Base-by-base conservation (phyloP, 768 basidiomycete species). In the Termitomyces sp. region DNA sequence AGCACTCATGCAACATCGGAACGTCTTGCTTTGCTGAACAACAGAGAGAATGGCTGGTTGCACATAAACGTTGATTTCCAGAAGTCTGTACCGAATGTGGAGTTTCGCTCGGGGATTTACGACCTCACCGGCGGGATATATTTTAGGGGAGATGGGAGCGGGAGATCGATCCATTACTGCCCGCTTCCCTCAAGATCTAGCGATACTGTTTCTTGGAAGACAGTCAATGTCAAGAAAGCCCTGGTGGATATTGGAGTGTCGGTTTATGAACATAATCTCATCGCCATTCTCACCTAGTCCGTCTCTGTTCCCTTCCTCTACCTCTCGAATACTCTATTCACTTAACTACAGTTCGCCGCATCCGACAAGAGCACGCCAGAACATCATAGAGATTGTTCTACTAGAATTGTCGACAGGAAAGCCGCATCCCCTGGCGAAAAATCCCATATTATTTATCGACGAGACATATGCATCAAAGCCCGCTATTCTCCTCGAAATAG, bases 171-270 rank as follows among this genome's bases (percentile, higher is more conserved):
- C 25, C 66, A 74, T 42, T 76, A 69, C 49, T 54, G 70, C 25
- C 52, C 49, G 12, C 65, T 78, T 0, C 76, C 77, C 3, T 67
- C 62, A 19, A 56, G 37, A 23, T 54, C 61, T 3, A 60, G 56
- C 11, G 67, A 73, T 28, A 54, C 60, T 8, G 28, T 62, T 1
- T 49, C 55, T n/a, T 76, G 74, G 73, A 66, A 58, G 40, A 56
- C 23, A 32, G 63, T 77, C 12, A 39, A 59, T 21, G 56, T 71
- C 16, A 61, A 67, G 5, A 62, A 67, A 5, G 62, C 57, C 14
- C 67, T 77, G 45, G 66, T 79, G 21, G 77, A 78, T 56, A 72
- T 79, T 55, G 76, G 76, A 7, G 60, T 78, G 28, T 68, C 72
- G 30, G 61, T 77, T 4, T 68, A 72, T 30, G 76, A 78, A 55